A percentile compares a stretch with the other conserved stretches of the same genome.
Conservation (phyloP, 768 basidiomycete species). For the Imleria badia region DNA sequence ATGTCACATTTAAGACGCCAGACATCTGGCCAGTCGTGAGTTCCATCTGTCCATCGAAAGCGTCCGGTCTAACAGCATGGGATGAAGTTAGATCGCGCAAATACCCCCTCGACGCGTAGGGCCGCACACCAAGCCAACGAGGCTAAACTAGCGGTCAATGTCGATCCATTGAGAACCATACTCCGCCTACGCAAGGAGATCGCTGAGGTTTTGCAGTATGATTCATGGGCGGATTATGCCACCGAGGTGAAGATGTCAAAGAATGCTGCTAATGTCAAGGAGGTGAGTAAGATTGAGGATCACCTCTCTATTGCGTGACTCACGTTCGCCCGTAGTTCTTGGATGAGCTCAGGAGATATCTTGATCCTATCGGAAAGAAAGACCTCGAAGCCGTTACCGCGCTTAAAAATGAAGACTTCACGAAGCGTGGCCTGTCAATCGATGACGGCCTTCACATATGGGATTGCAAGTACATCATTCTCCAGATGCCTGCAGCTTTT, state of each 20-base stretch:
- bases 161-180: conserved; percentile 64
- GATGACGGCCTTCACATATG: conserved; percentile 74
- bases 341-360: conserved; percentile 65
- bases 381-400: conserved; percentile 65
- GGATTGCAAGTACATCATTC: conserved; percentile 69
- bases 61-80: background rate
- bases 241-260: conserved; percentile 87
- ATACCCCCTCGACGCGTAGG: conserved; percentile 65
- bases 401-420: conserved; percentile 72
- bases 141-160: conserved; percentile 63
- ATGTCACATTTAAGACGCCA: conserved; percentile 78
- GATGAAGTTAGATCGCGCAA: conserved; percentile 70
- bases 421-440: conserved; percentile 54
- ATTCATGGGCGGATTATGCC: conserved; percentile 79
- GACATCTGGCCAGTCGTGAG: conserved; percentile 75
- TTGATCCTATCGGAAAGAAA: conserved; percentile 67
- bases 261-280: conserved; percentile 53
- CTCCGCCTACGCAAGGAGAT: conserved; percentile 69
- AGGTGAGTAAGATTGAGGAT: conserved; percentile 37
- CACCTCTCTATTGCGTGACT: background rate
- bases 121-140: conserved; percentile 65
- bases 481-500: background rate
- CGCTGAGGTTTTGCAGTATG: conserved; percentile 64
- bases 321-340: conserved; percentile 53
- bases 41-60: background rate